Conservation (phyloP, 345 rosid genomes). For the Moricandia arvensis region DNA sequence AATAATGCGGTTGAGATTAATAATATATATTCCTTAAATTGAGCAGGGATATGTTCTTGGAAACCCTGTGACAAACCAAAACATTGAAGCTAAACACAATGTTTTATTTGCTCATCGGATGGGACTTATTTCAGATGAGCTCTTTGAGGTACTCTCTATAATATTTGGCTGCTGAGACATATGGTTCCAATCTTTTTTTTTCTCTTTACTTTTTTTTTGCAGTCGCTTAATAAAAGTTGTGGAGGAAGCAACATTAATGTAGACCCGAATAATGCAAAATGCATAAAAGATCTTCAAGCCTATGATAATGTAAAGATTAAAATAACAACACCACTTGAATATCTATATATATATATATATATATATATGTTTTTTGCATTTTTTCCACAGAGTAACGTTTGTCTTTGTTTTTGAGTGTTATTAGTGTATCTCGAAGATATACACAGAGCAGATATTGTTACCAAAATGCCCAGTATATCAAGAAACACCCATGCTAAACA, state of each 20-base stretch:
- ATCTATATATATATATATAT: no score
- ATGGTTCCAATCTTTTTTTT: neutral
- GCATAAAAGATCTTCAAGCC: slow-evolving; percentile 9
- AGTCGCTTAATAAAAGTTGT: slow-evolving; percentile 32
- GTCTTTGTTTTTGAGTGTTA: neutral
- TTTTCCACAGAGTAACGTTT: neutral
- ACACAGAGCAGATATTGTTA: slow-evolving; percentile 18
- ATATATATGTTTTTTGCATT: neutral
- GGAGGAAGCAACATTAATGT: no score
- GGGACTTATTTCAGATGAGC: slow-evolving; percentile 38
- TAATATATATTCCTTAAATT: neutral
- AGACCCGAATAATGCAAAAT: slow-evolving; percentile 31
- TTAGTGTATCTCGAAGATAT: slow-evolving; percentile 28
- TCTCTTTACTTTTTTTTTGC: neutral
- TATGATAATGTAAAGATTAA: slow-evolving; percentile 14
- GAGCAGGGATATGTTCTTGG: slow-evolving; percentile 38
- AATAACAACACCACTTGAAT: neutral
- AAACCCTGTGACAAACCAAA: neutral
- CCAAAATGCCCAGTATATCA: slow-evolving; percentile 21
- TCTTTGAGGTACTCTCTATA: slow-evolving; percentile 12
- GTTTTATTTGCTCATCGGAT: slow-evolving; percentile 25
- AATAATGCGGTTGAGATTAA: neutral
- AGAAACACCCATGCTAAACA: no score
- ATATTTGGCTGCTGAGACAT: no score
- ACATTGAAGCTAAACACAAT: neutral